Conservation (phyloP, 768 basidiomycete species). For the Phlegmacium glaucopus region DNA sequence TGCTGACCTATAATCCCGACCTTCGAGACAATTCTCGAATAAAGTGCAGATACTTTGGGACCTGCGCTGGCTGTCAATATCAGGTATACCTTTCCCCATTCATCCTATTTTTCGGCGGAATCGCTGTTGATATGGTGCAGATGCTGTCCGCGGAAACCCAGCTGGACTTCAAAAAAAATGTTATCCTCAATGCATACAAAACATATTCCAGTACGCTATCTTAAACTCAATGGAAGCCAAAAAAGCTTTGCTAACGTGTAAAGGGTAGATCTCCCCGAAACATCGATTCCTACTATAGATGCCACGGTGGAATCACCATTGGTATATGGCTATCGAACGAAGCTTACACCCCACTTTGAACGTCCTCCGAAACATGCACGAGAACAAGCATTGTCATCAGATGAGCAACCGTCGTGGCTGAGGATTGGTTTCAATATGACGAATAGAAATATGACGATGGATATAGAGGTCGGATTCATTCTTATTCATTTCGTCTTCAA, state of each 20-base stretch:
- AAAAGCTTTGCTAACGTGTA: constrained; percentile 4
- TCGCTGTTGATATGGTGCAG: constrained; percentile 28
- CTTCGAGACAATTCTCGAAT: constrained; percentile 65
- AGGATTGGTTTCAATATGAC: constrained; percentile 88
- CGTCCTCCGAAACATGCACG: constrained; percentile 50
- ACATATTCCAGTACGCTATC: constrained; percentile 59
- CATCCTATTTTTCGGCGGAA: background rate
- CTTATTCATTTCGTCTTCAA: background rate
- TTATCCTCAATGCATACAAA: constrained; percentile 79
- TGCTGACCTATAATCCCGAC: constrained; percentile 58
- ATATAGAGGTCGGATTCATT: constrained; percentile 74
- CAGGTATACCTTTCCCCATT: constrained; percentile 49
- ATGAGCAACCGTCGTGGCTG: constrained; percentile 58
- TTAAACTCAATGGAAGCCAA: background rate
- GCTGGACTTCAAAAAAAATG: constrained; percentile 80
- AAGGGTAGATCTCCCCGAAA: constrained; percentile 47
- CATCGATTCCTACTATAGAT: constrained; percentile 60
- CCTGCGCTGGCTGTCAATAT: constrained; percentile 92
- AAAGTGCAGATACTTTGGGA: constrained; percentile 84
- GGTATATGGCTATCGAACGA: constrained; percentile 92
- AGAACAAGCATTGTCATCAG: constrained; percentile 19
- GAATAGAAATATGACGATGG: constrained; percentile 71
- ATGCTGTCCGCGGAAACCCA: constrained; percentile 89
- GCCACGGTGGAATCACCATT: constrained; percentile 84
- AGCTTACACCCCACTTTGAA: constrained; percentile 96